Conservation (phyloP, 1,139 yeast genomes). For the Debaryomyces coudertii region DNA sequence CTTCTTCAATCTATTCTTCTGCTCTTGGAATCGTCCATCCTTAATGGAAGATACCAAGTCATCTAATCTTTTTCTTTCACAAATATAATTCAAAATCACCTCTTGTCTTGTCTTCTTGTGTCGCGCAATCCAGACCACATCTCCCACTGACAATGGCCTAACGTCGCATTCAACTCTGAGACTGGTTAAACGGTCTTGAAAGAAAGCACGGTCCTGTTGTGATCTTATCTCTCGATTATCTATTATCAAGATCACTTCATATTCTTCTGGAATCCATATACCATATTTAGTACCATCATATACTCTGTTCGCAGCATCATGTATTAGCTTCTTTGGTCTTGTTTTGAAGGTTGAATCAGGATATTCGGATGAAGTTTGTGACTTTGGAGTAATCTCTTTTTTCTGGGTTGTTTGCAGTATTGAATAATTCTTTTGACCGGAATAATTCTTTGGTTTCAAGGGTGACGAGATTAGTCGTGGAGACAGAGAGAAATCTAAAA, state of each 20-base stretch:
- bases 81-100: constrained; percentile 74
- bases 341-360: not conserved
- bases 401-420: not conserved
- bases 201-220: constrained; percentile 63
- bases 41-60: constrained; percentile 81
- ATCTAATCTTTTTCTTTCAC: constrained; percentile 87
- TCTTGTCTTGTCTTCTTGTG: constrained; percentile 59
- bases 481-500: constrained; percentile 2
- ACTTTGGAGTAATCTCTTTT: not conserved
- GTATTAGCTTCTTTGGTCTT: constrained; percentile 14
- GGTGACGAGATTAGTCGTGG: constrained; percentile 7
- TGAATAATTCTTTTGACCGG: not conserved
- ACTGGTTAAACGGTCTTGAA: constrained; percentile 54
- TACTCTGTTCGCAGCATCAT: constrained; percentile 27
- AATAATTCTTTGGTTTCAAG: not conserved
- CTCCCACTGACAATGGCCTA: constrained; percentile 76
- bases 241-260: constrained; percentile 61
- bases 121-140: constrained; percentile 85
- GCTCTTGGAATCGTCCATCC: constrained; percentile 89
- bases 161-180: constrained; percentile 57
- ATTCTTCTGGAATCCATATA: constrained; percentile 47
- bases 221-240: constrained; percentile 84
- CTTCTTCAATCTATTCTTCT: constrained; percentile 71
- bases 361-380: not conserved
- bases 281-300: constrained; percentile 34